A percentile compares a stretch with the other conserved stretches of the same genome.
These are phyloP conservation scores for Oxyria digyna DNA, from an alignment of 148 eudicot genomes.

Conservation along the genomic window DNA sequence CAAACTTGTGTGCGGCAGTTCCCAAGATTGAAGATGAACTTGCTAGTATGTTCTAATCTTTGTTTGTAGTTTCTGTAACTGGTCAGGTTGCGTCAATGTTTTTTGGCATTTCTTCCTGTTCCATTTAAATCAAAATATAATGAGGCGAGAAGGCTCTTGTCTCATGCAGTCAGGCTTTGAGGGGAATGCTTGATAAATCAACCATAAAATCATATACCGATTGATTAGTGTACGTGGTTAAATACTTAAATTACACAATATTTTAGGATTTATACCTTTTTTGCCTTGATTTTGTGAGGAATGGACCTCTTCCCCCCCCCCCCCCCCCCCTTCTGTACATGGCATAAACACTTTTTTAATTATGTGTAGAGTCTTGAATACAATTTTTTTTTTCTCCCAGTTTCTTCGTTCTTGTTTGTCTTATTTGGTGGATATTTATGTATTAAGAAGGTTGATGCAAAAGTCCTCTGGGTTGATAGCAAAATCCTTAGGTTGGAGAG, in stretches of 20 bases:
- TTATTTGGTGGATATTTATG: not conserved
- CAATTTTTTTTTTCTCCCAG: not conserved
- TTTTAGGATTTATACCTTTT: not conserved
- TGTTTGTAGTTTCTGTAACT: not conserved
- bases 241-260: not conserved
- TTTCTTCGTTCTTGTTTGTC: not conserved
- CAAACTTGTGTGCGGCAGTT: slow-evolving; percentile 33
- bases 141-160: not conserved
- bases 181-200: not conserved
- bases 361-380: not conserved
- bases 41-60: slow-evolving; percentile 36
- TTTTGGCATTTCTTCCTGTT: not conserved
- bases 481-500: not conserved
- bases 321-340: not conserved
- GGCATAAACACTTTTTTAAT: not conserved
- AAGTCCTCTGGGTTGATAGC: too few relatives aligned
- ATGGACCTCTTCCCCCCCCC: not conserved
- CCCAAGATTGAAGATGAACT: slow-evolving; percentile 36
- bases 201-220: not conserved
- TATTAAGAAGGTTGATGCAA: not conserved
- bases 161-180: not conserved
- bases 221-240: not conserved
- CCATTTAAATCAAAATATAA: not conserved
- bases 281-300: not conserved
- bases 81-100: not conserved